Evolutionary conservation across 352 stramenopile genomes (phyloP), one percentile per base, ranked within the genome.

Genomic region (Albugo candida): DNA sequence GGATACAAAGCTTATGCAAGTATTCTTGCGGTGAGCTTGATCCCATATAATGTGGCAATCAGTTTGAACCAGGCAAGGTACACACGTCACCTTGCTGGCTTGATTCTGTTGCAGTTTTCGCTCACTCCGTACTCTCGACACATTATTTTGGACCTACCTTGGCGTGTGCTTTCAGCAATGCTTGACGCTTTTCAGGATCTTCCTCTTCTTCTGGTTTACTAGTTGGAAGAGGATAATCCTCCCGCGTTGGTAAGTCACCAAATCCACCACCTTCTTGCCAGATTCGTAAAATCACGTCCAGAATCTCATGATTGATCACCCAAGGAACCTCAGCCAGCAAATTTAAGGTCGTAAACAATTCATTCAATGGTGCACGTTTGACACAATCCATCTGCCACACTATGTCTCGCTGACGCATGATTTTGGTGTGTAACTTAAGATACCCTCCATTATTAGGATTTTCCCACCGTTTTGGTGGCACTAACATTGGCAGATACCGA

Each of bases 401-500:
- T 21, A 66, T 76, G 43, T 83, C 71, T 31, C 77, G 72, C 49
- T 85, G 69, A 17, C 93, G 78, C 82, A 98, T 95, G 47, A 98
- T 80, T 52, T 92, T 83, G 17, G 81, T 86, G 45, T 92, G 77
- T 14, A 97, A 65, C 47, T 73, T 86, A 37, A 95, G 60, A 59
- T 97, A 99, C 10, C 89, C 92, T 13, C 95, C 95, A 47, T 92
- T 77, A 43, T 82, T 71, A 6, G 93, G 61, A 41, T 59, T 65
- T 8, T 70, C 75, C 95, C 95, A 99, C 20, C 74, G 66, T 48
- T 73, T 80, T 13, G 95, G 95, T 16, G 93, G 88, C 11, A 98
- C 82, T 37, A 98, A 69, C 95, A 98, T 99, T 16, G 95, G 93
- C 49, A 96, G 68, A 54, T 96, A 93, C 14, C 89, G 67, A 13